Percentiles rank a stretch among this genome's conserved stretches.
These are phyloP conservation scores for Phytophthora fragariaefolia DNA, from an alignment of 352 stramenopile species.

Conservation along the genomic window DNA sequence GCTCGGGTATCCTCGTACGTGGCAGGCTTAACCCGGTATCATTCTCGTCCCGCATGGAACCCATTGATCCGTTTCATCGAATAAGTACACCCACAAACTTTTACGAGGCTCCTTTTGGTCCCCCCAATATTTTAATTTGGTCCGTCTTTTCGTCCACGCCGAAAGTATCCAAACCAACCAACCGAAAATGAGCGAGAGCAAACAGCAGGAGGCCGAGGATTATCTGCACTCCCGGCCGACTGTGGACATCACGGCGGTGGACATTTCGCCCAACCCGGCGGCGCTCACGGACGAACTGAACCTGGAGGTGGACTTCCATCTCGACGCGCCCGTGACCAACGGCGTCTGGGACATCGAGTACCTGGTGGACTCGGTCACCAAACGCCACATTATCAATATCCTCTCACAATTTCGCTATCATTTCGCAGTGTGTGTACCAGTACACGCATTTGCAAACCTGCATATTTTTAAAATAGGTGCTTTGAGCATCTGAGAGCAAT, in stretches of 20 bases:
- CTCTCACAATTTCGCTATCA: conserved; percentile 33
- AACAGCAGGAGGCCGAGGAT: conserved; percentile 50
- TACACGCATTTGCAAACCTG: too few relatives aligned
- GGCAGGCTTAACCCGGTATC: too few relatives aligned
- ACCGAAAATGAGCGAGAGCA: conserved; percentile 76
- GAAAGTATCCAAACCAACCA: conserved; percentile 21
- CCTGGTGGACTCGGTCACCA: conserved; percentile 83
- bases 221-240: conserved; percentile 53
- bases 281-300: conserved; percentile 77
- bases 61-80: neutral
- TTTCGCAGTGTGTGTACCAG: conserved; percentile 7
- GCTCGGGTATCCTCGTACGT: too few relatives aligned
- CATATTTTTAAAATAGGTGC: too few relatives aligned
- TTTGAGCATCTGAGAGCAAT: neutral
- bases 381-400: conserved; percentile 91
- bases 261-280: conserved; percentile 86
- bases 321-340: conserved; percentile 66
- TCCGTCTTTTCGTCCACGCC: neutral
- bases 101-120: conserved; percentile 47
- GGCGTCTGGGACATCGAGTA: conserved; percentile 89
- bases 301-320: conserved; percentile 81
- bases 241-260: conserved; percentile 77
- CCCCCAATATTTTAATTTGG: neutral
- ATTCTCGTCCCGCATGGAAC: too few relatives aligned
- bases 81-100: neutral